Conservation (phyloP, 2,329 filamentous ascomycete genomes). For the Aspergillus sp. region DNA sequence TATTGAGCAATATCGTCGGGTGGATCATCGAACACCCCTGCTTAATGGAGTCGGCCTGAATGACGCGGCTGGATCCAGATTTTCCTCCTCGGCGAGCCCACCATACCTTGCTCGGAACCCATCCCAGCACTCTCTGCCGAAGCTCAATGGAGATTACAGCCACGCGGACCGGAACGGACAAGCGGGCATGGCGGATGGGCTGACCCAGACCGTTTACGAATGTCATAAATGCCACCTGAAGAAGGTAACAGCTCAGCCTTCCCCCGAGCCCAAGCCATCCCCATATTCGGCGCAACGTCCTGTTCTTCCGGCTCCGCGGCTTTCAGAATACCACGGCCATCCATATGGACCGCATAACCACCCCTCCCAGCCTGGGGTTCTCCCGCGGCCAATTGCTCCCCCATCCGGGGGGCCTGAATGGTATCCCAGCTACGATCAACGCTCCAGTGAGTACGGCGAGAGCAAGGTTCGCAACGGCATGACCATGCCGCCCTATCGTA, state of each 20-base stretch:
- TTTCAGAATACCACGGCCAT: conserved; percentile 29
- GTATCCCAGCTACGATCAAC: conserved; percentile 36
- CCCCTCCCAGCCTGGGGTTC: conserved; percentile 21
- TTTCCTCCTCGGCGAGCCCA: conserved; percentile 18
- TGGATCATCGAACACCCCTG: conserved; percentile 45
- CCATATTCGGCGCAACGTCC: conserved; percentile 33
- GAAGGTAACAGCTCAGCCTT: conserved; percentile 34
- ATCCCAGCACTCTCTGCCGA: conserved; percentile 23
- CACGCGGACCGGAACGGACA: conserved; percentile 14
- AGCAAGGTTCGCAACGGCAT: conserved; percentile 33
- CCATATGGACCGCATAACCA: conserved; percentile 30
- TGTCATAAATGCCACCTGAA: conserved; percentile 70
- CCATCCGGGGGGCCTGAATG: conserved; percentile 30
- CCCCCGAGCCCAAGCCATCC: conserved; percentile 33
- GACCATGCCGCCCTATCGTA: conserved; percentile 27
- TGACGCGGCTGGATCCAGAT: conserved; percentile 13
- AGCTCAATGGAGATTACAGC: conserved; percentile 27
- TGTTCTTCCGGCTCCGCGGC: conserved; percentile 31
- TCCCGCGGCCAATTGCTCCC: conserved; percentile 28
- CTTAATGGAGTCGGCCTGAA: conserved; percentile 31
- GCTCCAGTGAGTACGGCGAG: conserved; percentile 28
- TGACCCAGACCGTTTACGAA: conserved; percentile 54
- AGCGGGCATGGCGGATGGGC: background rate
- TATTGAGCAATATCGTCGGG: conserved; percentile 51
- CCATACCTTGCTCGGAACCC: conserved; percentile 26